Base-by-base conservation (phyloP, 2,329 filamentous ascomycete species). In the Alternaria atra region DNA sequence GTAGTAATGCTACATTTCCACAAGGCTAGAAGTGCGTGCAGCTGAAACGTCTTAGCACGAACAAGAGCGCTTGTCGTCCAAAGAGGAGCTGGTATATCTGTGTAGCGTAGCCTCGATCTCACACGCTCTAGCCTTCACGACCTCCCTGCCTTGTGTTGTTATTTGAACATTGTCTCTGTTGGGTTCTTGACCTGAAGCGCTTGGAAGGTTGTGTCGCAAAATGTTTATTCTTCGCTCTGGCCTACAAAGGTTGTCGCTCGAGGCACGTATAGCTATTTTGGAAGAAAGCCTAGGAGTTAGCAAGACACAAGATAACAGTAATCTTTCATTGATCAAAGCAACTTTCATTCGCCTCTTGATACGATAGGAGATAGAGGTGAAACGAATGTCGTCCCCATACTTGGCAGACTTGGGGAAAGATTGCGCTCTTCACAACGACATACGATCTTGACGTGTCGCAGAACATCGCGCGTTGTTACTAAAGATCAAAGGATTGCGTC, bases 41-140 rank as follows among this genome's bases (percentile, higher is more conserved):
- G 27, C 29, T 43, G 55, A 54, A 58, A 54, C 50, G 39, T 37
- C 12, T n/a, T 50, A 54, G 51, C 39, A 35, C 17, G 35, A 27
- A 40, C 40, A 34, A 44, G 39, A 54, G 37, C n/a, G 50, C 29
- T 2, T 32, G 37, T 29, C 13, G 12, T 27, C 20, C 17, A 12
- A 17, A 27, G 12, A 46, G 25, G 55, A 27, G 20, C 6, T 20
- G 20, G 23, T 50, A 23, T 32, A n/a, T 35, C 30, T 50, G 8
- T 34, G 23, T 32, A 34, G 23, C 35, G 46, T 3, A 50, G 30
- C 46, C 46, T 20, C 32, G 32, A 50, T 35, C 23, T 34, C 23
- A 25, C 7, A 13, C 23, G 20, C 46, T 25, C 20, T 25, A 15
- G 3, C 4, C 13, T 37, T 12, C 30, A 5, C 43, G 34, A n/a